Evolutionary conservation across 2,329 filamentous ascomycete species (phyloP), one percentile per base, ranked within the genome.

Genomic region (Aureobasidium uvarum): DNA sequence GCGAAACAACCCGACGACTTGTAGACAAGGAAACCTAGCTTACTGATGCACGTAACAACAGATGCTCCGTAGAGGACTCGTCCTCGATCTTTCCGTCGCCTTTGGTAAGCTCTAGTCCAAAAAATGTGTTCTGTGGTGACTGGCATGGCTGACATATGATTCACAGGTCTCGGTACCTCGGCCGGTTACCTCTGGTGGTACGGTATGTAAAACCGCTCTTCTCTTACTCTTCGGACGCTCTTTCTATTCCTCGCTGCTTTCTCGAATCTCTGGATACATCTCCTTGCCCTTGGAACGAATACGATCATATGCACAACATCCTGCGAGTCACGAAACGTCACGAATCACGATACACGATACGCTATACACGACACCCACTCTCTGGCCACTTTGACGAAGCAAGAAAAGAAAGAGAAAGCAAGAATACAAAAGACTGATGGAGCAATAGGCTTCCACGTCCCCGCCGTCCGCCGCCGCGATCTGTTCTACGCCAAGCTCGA

Each of bases 121-220:
- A n/a, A n/a, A 18, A 38, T 11, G 55, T 2, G 33, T 36, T 36
- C 25, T 25, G 25, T 25, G 25, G 25, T 25, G 33, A 11, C 33
- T 36, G 10, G 33, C 10, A 36, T 13, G 13, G 28, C 48, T 62
- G 28, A 51, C 51, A 14, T 25, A 16, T 13, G 5, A 64, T 4
- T 14, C 23, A 38, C 14, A 87, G 85, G 85, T 77, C 84, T 88
- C 75, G 85, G 86, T 72, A 81, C 83, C 70, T 80, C 84, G 70
- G 81, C 81, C 76, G 86, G 85, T 71, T 89, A 88, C 78, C 81
- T 83, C 74, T 89, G 83, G 81, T 89, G 86, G 86, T 89, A 89
- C 80, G 86, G 79, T 81, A 81, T 69, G 80, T 82, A 73, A 72
- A 67, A 13, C 41, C 31, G 20, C n/a, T 28, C 23, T 41, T 25